Evolutionary conservation across 306 rosid genomes (phyloP).

Genomic region (Pyrus bretschneideri): DNA sequence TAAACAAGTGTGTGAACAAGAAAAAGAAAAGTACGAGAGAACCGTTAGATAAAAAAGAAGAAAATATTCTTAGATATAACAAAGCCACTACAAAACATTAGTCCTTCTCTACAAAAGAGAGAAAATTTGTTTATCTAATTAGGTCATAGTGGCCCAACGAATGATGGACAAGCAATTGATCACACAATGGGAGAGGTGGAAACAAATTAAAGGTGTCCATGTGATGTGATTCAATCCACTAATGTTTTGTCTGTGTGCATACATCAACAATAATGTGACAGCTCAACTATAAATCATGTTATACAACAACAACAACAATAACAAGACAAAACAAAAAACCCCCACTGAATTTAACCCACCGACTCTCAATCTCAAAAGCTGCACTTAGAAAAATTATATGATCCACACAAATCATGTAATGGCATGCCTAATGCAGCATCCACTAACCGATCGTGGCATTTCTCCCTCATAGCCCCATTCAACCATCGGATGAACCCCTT

Average conservation of each 20-base stretch:
- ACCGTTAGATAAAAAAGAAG: no score
- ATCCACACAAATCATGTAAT: conserved; percentile 23
- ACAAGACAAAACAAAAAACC: not conserved
- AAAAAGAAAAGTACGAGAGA: no score
- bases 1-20: no score
- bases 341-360: not conserved
- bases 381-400: conserved; percentile 6
- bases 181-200: not conserved
- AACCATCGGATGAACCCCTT: conserved; percentile 67
- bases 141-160: not conserved
- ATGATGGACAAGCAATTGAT: not conserved
- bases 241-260: not conserved
- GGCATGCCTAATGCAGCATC: conserved; percentile 40
- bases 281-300: not conserved
- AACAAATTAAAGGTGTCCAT: not conserved
- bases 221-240: not conserved
- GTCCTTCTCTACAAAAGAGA: not conserved
- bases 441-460: conserved; percentile 46
- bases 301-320: not conserved
- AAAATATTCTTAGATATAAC: no score
- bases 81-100: no score
- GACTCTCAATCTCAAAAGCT: not conserved
- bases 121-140: not conserved
- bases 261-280: not conserved
- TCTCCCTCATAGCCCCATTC: conserved; percentile 42